Evolutionary conservation across 768 basidiomycete genomes (phyloP).

Genomic region (Austroboletus eburneus): DNA sequence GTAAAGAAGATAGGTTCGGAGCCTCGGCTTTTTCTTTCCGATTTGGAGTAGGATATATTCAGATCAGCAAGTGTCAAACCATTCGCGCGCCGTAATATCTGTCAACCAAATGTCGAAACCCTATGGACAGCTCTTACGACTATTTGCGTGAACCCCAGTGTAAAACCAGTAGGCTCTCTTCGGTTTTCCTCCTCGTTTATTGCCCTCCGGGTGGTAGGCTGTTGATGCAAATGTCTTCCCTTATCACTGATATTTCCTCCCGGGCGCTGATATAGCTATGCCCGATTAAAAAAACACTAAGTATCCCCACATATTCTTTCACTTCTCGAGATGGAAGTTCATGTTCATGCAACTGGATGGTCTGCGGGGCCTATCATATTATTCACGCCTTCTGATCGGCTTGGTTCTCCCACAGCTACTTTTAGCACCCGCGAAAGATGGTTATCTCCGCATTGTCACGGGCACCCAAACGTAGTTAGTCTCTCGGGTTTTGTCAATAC

Average conservation of each 20-base stretch:
- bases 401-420: not conserved
- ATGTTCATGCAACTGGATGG: slow-evolving; percentile 9
- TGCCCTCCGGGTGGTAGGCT: no score
- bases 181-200: no score
- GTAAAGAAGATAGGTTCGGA: not conserved
- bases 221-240: slow-evolving; percentile 6
- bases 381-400: slow-evolving; percentile 10
- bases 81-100: not conserved
- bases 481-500: not conserved
- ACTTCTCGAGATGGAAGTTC: slow-evolving; percentile 22
- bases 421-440: slow-evolving; percentile 14
- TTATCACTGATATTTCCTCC: not conserved
- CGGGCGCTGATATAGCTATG: no score
- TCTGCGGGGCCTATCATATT: slow-evolving; percentile 16
- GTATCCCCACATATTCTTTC: not conserved
- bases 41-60: not conserved
- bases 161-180: slow-evolving; percentile 3
- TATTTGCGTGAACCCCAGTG: slow-evolving; percentile 3
- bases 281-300: not conserved
- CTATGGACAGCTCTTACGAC: not conserved
- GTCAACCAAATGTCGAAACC: not conserved
- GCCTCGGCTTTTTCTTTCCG: not conserved
- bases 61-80: not conserved
- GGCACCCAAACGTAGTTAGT: slow-evolving; percentile 11
- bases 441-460: slow-evolving; percentile 21